Conservation (phyloP, 108 stramenopile genomes). For the Cyclotella cryptica region DNA sequence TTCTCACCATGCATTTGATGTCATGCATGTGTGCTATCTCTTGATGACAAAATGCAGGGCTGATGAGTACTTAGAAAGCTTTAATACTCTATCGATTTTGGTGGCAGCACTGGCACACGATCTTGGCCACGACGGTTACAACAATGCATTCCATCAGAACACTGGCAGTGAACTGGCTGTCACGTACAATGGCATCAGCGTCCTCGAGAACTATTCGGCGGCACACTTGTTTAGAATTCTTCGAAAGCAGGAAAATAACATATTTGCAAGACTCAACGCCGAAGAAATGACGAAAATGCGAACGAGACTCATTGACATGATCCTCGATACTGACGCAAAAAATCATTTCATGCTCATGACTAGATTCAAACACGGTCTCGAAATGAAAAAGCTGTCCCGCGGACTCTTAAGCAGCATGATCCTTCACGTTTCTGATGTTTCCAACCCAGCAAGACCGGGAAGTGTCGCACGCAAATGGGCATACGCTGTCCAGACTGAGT, state of each 20-base stretch:
- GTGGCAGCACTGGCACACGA: slow-evolving; percentile 72
- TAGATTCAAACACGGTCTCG: slow-evolving; percentile 59
- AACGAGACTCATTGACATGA: slow-evolving; percentile 53
- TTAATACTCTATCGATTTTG: slow-evolving; percentile 60
- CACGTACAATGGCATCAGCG: slow-evolving; percentile 67
- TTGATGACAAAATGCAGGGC: slow-evolving; percentile 55
- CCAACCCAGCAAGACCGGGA: slow-evolving; percentile 55
- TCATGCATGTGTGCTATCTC: slow-evolving; percentile 66
- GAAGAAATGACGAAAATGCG: slow-evolving; percentile 52
- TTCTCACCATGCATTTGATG: slow-evolving; percentile 65
- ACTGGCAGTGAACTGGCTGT: slow-evolving; percentile 61
- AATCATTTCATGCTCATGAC: slow-evolving; percentile 57
- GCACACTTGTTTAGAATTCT: slow-evolving; percentile 61
- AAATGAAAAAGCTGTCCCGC: slow-evolving; percentile 57
- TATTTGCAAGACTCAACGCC: slow-evolving; percentile 51
- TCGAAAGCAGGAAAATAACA: slow-evolving; percentile 48
- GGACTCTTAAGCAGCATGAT: slow-evolving; percentile 62
- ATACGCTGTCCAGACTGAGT: slow-evolving; percentile 57
- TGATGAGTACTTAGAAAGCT: slow-evolving; percentile 57
- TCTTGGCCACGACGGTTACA: slow-evolving; percentile 73
- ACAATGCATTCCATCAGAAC: slow-evolving; percentile 64
- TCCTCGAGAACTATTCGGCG: slow-evolving; percentile 76
- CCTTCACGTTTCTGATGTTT: slow-evolving; percentile 57
- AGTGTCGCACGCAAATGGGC: slow-evolving; percentile 52
- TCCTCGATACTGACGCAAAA: slow-evolving; percentile 64